Percentiles rank a stretch among this genome's conserved stretches.
Evolutionary conservation across 2,329 filamentous ascomycete genomes (phyloP).

Genomic region (Pyrenophora seminiperda): DNA sequence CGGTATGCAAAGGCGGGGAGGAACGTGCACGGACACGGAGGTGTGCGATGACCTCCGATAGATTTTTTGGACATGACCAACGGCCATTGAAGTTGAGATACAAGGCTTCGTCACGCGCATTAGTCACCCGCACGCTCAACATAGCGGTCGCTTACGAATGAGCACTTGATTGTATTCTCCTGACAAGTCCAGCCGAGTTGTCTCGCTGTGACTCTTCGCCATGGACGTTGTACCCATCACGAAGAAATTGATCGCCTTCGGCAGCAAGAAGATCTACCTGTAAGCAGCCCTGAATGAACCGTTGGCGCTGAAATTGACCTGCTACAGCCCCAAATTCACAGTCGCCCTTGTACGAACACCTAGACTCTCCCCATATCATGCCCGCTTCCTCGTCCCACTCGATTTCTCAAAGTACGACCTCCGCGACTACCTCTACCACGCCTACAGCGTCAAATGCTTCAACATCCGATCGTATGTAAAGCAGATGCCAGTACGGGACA

Average conservation of each 20-base stretch:
- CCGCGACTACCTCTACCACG: slow-evolving; percentile 89
- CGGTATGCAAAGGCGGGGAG: background rate
- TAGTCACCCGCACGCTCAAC: background rate
- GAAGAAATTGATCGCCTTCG: slow-evolving; percentile 45
- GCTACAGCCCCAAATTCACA: slow-evolving; percentile 74
- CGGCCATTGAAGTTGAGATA: slow-evolving; percentile 2
- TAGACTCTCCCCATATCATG: slow-evolving; percentile 75
- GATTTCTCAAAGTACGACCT: slow-evolving; percentile 96
- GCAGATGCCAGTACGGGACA: slow-evolving; percentile 66
- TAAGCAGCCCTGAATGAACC: slow-evolving; percentile 31
- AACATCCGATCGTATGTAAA: slow-evolving; percentile 80
- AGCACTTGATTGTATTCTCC: background rate
- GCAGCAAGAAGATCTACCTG: slow-evolving; percentile 56
- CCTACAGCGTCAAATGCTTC: slow-evolving; percentile 73
- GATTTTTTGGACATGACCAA: slow-evolving; percentile 25
- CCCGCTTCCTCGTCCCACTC: slow-evolving; percentile 88
- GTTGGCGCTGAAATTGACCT: slow-evolving; percentile 12
- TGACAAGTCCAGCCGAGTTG: too few relatives aligned
- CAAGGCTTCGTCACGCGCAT: slow-evolving; percentile 6
- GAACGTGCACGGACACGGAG: slow-evolving; percentile 15
- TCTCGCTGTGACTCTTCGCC: slow-evolving; percentile 1
- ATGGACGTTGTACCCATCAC: slow-evolving; percentile 41
- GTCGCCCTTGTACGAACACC: slow-evolving; percentile 78
- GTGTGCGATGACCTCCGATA: slow-evolving; percentile 13
- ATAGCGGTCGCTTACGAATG: too few relatives aligned